Evolutionary conservation across 805 yeast species (phyloP).

Genomic region (Aciculoconidium aculeatum): DNA sequence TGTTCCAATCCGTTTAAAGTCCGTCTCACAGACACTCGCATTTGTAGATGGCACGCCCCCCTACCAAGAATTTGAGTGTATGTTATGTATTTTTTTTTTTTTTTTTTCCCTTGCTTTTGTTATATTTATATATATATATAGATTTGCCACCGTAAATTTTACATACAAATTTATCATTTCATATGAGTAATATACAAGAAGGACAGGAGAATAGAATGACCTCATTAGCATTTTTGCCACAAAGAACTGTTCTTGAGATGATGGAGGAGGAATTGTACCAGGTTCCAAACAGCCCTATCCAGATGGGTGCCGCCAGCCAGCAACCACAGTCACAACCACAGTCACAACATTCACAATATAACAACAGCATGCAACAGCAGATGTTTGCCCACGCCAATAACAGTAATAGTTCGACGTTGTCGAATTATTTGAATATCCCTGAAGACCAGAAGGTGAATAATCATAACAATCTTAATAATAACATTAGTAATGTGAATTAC

Average conservation of each 20-base stretch:
- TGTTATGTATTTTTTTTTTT: too few species aligned
- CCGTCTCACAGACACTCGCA: too few species aligned
- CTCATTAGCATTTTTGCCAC: constrained; percentile 46
- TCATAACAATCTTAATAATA: constrained; percentile 19
- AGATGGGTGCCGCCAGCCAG: constrained; percentile 5
- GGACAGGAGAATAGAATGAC: too few species aligned
- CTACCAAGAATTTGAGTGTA: too few species aligned
- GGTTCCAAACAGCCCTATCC: constrained; percentile 21
- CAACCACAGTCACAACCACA: constrained; percentile 8
- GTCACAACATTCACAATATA: constrained; percentile 9
- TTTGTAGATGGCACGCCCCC: too few species aligned
- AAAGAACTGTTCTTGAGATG: constrained; percentile 51
- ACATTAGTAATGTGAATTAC: constrained; percentile 8
- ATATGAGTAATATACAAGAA: too few species aligned
- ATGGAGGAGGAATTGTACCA: constrained; percentile 57
- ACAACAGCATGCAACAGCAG: constrained; percentile 7
- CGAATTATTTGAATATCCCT: constrained; percentile 26
- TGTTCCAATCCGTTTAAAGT: too few species aligned
- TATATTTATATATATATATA: too few species aligned
- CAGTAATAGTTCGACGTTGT: constrained; percentile 16
- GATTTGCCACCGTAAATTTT: too few species aligned
- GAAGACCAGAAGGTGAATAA: constrained; percentile 24
- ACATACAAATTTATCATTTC: too few species aligned
- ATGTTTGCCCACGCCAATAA: constrained; percentile 11
- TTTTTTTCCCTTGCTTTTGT: too few species aligned